Conservation (phyloP, 768 basidiomycete genomes). For the Albatrellus ellisii region DNA sequence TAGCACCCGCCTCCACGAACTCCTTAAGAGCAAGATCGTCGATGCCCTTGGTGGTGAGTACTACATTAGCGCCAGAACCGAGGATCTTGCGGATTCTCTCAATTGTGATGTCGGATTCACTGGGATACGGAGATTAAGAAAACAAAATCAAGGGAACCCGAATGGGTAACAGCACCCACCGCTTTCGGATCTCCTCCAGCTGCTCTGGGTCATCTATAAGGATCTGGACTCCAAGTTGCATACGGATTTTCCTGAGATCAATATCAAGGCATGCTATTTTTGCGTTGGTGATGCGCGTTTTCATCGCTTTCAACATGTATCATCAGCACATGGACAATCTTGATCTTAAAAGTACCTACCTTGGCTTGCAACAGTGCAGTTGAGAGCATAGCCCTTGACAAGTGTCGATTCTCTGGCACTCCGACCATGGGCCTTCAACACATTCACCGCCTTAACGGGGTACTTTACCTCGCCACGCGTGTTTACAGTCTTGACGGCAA, state of each 20-base stretch:
- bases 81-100: conserved; percentile 95
- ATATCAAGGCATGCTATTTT: conserved; percentile 99
- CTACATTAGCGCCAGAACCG: conserved; percentile 90
- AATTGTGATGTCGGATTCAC: conserved; percentile 91
- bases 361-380: conserved; percentile 98
- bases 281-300: conserved; percentile 81
- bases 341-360: conserved; percentile 38
- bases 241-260: conserved; percentile 89
- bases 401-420: conserved; percentile 91
- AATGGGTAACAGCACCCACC: conserved; percentile 32
- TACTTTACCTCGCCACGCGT: conserved; percentile 93
- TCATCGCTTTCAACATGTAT: conserved; percentile 65
- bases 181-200: conserved; percentile 88
- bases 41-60: conserved; percentile 96
- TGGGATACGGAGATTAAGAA: conserved; percentile 19
- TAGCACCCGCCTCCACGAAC: conserved; percentile 97
- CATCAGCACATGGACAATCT: neutral
- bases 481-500: conserved; percentile 91
- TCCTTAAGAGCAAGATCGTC: conserved; percentile 97
- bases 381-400: conserved; percentile 93
- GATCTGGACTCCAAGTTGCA: conserved; percentile 97
- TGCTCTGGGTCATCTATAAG: conserved; percentile 94
- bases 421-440: conserved; percentile 94
- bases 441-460: conserved; percentile 97
- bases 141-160: neutral